phyloP scores from a whole-genome alignment of 345 rosid genomes.

The Nephelium lappaceum region DNA sequence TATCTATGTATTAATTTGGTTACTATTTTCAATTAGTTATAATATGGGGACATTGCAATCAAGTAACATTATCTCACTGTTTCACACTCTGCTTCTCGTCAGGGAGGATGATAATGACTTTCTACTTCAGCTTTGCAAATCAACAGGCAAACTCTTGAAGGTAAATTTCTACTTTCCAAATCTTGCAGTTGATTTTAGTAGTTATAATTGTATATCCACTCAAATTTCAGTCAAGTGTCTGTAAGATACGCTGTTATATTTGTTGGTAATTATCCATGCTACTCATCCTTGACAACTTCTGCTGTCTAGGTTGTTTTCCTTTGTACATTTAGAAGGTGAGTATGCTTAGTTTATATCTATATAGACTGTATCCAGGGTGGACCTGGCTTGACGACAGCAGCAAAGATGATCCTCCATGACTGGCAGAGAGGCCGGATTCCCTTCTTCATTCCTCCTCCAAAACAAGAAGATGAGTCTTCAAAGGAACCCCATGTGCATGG shows the following conservation, averaged over 20 bases:
- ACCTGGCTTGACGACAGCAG: conserved; percentile 79
- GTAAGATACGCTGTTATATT: neutral
- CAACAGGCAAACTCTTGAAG: no score
- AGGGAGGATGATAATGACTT: conserved; percentile 89
- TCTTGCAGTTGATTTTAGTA: neutral
- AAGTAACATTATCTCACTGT: no score
- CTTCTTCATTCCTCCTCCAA: conserved; percentile 84
- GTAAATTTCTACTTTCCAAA: conserved; percentile 34
- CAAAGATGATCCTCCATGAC: conserved; percentile 95
- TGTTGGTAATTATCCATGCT: neutral
- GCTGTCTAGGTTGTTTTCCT: no score
- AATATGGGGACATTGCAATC: no score
- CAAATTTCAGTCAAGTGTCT: neutral
- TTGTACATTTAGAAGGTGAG: no score
- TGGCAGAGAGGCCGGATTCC: conserved; percentile 97
- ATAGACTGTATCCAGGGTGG: conserved; percentile 59
- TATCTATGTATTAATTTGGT: neutral
- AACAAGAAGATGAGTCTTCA: conserved; percentile 40
- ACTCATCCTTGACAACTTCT: neutral
- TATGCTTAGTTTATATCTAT: neutral
- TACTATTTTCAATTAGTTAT: neutral
- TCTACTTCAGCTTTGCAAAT: conserved; percentile 81
- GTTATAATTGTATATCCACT: neutral
- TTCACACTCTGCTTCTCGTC: conserved; percentile 25
- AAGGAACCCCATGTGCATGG: conserved; percentile 36